Conservation (phyloP, 2,329 filamentous ascomycete species). For the Madurella fahalii region DNA sequence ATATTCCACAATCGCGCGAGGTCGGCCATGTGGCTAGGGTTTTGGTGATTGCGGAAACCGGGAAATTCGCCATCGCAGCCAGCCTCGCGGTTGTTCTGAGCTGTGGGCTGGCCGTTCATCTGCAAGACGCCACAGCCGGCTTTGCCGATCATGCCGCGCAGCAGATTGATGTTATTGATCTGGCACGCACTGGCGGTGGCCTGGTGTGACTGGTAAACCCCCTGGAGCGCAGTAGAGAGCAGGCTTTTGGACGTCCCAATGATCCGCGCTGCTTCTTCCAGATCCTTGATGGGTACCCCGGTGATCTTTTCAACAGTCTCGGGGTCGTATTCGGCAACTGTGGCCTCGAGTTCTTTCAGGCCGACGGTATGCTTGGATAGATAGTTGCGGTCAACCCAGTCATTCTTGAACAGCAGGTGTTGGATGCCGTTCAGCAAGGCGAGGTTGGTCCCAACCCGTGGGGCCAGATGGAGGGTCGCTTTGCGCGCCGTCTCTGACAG, state of each 20-base stretch:
- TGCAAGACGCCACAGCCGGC: slow-evolving; percentile 35
- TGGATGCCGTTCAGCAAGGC: slow-evolving; percentile 37
- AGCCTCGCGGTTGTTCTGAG: slow-evolving; percentile 37
- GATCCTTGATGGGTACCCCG: slow-evolving; percentile 29
- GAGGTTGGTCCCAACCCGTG: slow-evolving; percentile 35
- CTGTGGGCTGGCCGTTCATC: slow-evolving; percentile 39
- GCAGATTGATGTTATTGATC: slow-evolving; percentile 39
- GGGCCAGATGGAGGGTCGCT: slow-evolving; percentile 34
- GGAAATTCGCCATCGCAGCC: slow-evolving; percentile 38
- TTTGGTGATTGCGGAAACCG: slow-evolving; percentile 35
- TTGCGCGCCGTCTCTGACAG: slow-evolving; percentile 32
- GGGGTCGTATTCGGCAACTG: slow-evolving; percentile 32
- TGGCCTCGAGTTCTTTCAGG: slow-evolving; percentile 26
- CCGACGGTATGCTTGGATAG: slow-evolving; percentile 30
- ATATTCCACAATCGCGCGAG: slow-evolving; percentile 37
- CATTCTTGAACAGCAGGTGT: slow-evolving; percentile 34
- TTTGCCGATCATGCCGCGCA: slow-evolving; percentile 34
- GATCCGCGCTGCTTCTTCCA: slow-evolving; percentile 32
- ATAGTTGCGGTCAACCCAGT: slow-evolving; percentile 33
- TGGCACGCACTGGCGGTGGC: slow-evolving; percentile 37
- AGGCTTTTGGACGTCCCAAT: slow-evolving; percentile 31
- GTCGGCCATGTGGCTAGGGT: slow-evolving; percentile 34
- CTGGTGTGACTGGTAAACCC: slow-evolving; percentile 39
- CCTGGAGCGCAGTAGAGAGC: slow-evolving; percentile 36
- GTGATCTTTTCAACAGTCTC: slow-evolving; percentile 33